Base-by-base conservation (phyloP, 2,329 filamentous ascomycete species). In the Teratosphaeria viscida region DNA sequence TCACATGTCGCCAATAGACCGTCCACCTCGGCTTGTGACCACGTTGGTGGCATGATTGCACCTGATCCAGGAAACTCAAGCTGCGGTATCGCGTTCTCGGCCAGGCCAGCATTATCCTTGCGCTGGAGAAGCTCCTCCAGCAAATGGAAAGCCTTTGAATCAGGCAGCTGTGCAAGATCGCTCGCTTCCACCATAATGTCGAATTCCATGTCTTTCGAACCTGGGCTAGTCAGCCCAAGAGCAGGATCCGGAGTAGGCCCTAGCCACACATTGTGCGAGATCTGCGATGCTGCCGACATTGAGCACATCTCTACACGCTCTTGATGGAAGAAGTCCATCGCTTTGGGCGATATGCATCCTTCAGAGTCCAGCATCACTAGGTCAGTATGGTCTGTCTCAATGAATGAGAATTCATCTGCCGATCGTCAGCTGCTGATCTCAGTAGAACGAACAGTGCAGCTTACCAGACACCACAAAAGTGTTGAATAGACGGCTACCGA, bases 41-140 rank as follows among this genome's bases (percentile, higher is more conserved):
- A 95, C 0, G 87, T 89, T 2, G 91, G 88, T 2, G 90, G 87
- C 67, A 92, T 81, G 59, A 97, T 89, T 67, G 90, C 95, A n/a
- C 94, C 94, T 1, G 92, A 96, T 0, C 91, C 94, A 0, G 92
- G 92, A 62, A 97, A 97, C 65, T 95, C 88, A 57, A 95, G 76
- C 63, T 82, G 78, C 61, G 85, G 75, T 14, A 82, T 75, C 4
- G 77, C 75, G 35, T 57, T 57, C 43, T 58, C 58, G 53, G 59
- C 29, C 26, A 61, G 57, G 6, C 43, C 29, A 5, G 47, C 54
- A 11, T 49, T 54, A 11, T 63, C 62, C 52, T 64, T 62, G 34
- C 57, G 65, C 26, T 68, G 62, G 0, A 81, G 69, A n/a, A 81
- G 75, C 65, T 87, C 81, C 34, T 84, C 81, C 59, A 92, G 78